These are phyloP conservation scores for Clavaria fumosa DNA, from an alignment of 768 basidiomycete species.

Conservation along the genomic window DNA sequence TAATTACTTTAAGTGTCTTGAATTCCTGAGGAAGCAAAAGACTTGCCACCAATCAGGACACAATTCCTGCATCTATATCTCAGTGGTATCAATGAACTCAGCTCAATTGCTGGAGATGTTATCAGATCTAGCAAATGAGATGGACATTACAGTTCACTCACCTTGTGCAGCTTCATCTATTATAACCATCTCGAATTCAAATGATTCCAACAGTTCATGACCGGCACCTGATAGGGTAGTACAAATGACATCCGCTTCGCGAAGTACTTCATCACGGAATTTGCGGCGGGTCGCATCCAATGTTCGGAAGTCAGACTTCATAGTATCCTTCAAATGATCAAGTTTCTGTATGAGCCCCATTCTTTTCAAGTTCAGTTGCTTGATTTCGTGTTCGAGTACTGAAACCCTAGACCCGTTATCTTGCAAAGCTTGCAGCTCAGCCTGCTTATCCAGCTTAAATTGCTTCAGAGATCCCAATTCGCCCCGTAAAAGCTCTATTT, in stretches of 20 bases:
- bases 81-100: conserved; percentile 88
- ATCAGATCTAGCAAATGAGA: too few species aligned
- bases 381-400: conserved; percentile 57
- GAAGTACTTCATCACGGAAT: conserved; percentile 58
- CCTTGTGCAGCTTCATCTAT: conserved; percentile 98
- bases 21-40: neutral
- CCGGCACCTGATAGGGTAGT: conserved; percentile 87
- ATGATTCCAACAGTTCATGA: conserved; percentile 65
- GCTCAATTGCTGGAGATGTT: conserved; percentile 89
- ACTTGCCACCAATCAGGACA: conserved; percentile 66
- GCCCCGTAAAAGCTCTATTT: conserved; percentile 41
- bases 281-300: conserved; percentile 68
- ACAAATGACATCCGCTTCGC: conserved; percentile 88
- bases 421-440: conserved; percentile 38
- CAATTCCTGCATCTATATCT: conserved; percentile 74
- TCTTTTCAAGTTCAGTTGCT: conserved; percentile 44
- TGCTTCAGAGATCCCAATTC: conserved; percentile 60
- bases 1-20: neutral
- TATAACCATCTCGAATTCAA: conserved; percentile 90
- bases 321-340: conserved; percentile 68
- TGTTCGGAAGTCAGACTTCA: conserved; percentile 66
- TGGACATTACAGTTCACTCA: too few species aligned
- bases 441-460: conserved; percentile 38
- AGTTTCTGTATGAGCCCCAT: conserved; percentile 50
- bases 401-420: conserved; percentile 40